phyloP scores from a whole-genome alignment of 1,284 basidiomycete genomes.

The Wallemia hederae region DNA sequence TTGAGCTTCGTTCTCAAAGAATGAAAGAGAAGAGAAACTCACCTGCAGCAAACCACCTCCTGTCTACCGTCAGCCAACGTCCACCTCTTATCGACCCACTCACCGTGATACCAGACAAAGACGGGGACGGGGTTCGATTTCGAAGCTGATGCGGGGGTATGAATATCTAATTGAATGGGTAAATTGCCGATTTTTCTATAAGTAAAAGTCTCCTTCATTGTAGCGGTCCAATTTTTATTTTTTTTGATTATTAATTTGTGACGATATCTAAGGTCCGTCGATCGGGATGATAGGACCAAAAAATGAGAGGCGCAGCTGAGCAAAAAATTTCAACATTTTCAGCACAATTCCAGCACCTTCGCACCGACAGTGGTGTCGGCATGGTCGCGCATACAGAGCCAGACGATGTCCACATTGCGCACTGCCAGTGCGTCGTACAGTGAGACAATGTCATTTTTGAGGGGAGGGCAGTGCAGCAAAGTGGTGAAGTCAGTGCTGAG shows the following conservation, averaged over 20 bases:
- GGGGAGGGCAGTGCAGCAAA: background rate
- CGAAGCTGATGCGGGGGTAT: constrained; percentile 1
- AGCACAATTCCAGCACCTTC: too few relatives aligned
- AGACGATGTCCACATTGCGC: background rate
- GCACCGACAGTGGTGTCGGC: background rate
- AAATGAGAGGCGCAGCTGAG: too few relatives aligned
- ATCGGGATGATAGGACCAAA: too few relatives aligned
- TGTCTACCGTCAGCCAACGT: background rate
- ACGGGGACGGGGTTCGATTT: constrained; percentile 2
- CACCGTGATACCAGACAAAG: constrained; percentile 9
- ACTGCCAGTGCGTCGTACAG: background rate
- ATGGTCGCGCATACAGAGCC: background rate
- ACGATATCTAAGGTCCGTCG: background rate
- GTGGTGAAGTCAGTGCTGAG: constrained; percentile 30
- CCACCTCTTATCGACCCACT: constrained; percentile 6
- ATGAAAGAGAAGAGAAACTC: background rate
- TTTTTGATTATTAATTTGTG: background rate
- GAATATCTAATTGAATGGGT: constrained; percentile 1
- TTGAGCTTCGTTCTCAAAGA: background rate
- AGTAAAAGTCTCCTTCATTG: background rate
- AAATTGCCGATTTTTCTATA: background rate
- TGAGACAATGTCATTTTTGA: background rate
- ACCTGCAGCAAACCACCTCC: constrained; percentile 2
- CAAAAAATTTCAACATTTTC: too few relatives aligned
- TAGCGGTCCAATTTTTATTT: too few relatives aligned